Evolutionary conservation across 192 early-diverging fungal species (phyloP).

Genomic region (Podila clonocystis): DNA sequence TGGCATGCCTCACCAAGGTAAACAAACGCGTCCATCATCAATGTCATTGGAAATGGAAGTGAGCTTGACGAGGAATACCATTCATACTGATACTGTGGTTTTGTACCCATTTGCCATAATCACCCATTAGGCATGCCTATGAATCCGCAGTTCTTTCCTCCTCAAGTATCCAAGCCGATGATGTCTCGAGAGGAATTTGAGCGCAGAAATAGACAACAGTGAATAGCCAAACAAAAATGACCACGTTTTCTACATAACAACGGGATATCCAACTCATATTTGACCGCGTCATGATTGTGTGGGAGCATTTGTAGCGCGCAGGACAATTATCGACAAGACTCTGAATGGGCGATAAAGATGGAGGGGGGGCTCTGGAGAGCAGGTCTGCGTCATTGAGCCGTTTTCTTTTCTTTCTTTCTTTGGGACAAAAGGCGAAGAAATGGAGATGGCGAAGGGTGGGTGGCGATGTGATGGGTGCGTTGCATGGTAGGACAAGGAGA

Average conservation of each 20-base stretch:
- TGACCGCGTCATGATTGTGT: not conserved
- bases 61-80: not conserved
- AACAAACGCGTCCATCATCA: not conserved
- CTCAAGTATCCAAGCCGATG: slow-evolving; percentile 50
- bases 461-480: no score
- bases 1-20: slow-evolving; percentile 47
- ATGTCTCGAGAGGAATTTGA: slow-evolving; percentile 49
- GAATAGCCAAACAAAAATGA: not conserved
- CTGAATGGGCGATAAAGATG: no score
- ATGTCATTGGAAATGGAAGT: not conserved
- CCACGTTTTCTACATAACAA: not conserved
- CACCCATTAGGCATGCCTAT: slow-evolving; percentile 25
- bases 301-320: no score
- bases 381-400: no score
- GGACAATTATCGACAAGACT: no score
- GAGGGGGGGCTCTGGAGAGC: no score
- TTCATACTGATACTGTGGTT: not conserved
- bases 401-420: no score
- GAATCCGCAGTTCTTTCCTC: slow-evolving; percentile 48
- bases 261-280: not conserved
- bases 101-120: not conserved
- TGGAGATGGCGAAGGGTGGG: no score
- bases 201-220: slow-evolving; percentile 52
- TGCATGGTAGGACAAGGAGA: no score
- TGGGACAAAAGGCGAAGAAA: no score